Evolutionary conservation across 768 basidiomycete species (phyloP).

Genomic region (Russula sp.): DNA sequence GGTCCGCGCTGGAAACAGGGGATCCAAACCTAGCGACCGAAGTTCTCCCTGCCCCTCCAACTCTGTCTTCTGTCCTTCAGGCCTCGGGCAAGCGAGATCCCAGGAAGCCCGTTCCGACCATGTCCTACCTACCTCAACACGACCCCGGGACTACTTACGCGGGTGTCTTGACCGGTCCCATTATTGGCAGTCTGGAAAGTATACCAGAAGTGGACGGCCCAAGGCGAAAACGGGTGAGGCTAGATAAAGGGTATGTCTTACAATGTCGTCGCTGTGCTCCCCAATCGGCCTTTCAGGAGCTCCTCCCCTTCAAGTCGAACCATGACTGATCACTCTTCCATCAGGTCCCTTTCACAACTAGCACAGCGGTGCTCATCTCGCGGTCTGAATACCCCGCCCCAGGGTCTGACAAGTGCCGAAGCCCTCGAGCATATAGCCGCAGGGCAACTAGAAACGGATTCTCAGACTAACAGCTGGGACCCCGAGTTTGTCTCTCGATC

Average conservation of each 20-base stretch:
- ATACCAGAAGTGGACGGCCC: constrained; percentile 59
- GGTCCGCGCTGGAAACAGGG: constrained; percentile 71
- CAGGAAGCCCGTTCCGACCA: constrained; percentile 60
- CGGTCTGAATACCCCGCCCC: constrained; percentile 45
- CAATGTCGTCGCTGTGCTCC: background rate
- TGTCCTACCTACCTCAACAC: constrained; percentile 76
- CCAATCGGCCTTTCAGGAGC: constrained; percentile 8
- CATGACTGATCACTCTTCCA: constrained; percentile 11
- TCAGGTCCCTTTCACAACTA: constrained; percentile 55
- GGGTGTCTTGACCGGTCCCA: constrained; percentile 62
- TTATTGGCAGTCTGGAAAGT: constrained; percentile 32
- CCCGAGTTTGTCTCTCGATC: constrained; percentile 59
- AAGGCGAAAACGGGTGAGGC: constrained; percentile 64
- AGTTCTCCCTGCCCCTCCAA: constrained; percentile 84
- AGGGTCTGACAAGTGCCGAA: constrained; percentile 38
- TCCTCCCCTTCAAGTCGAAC: background rate
- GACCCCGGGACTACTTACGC: constrained; percentile 89
- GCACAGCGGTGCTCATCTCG: constrained; percentile 71
- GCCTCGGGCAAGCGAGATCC: constrained; percentile 65
- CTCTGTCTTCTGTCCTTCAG: constrained; percentile 65
- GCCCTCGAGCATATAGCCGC: constrained; percentile 37
- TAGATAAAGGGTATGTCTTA: constrained; percentile 63
- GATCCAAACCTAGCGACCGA: constrained; percentile 66
- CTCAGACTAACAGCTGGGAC: constrained; percentile 50
- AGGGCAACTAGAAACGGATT: constrained; percentile 46